Evolutionary conservation across 2,329 filamentous ascomycete species (phyloP), one percentile per base, ranked within the genome.

Genomic region (Diaporthe helianthi): DNA sequence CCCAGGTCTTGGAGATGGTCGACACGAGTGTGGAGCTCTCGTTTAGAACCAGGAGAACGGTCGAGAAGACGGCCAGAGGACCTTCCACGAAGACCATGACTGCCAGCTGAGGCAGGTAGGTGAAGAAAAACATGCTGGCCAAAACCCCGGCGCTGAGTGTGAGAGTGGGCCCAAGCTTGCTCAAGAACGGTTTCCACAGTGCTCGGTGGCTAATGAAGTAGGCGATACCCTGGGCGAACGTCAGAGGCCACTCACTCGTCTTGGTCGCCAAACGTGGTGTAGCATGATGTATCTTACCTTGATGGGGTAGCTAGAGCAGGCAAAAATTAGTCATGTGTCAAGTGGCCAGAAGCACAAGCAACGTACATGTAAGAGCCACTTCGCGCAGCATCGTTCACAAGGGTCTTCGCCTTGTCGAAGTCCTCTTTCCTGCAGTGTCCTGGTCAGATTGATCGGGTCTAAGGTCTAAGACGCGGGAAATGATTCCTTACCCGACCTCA

Each of bases 11-110:
- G 10, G 88, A 85, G 19, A 89, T 73, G 44, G 86, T 75, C 72
- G 84, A 87, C 73, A 87, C 83, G 67, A 90, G 83, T 17, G 86
- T 84, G 2, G 87, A 85, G 74, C 86, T 89, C 78, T 90, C 87
- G 72, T 83, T 88, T 52, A 90, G 82, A 3, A 93, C 88, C 24
- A 94, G 85, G 10, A 94, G 80, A 2, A 90, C 83, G 0, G 92
- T 92, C 1, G 90, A 90, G 70, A 93, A 80, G n/a, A 92, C 89
- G 5, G 92, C 92, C 5, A 95, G 81, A 0, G 92, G 94, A 0
- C 95, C 95, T 73, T 93, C 95, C 72, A 97, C 92, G 75, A 98
- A 90, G 64, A 93, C 86, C 53, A 97, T 86, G 17, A 97, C 80
- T 0, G 93, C 92, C 29, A 93, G 87, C 82, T 98, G 95, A 0